Evolutionary conservation across 306 rosid species (phyloP), one percentile per base, ranked within the genome.

Genomic region (Prunus mira): DNA sequence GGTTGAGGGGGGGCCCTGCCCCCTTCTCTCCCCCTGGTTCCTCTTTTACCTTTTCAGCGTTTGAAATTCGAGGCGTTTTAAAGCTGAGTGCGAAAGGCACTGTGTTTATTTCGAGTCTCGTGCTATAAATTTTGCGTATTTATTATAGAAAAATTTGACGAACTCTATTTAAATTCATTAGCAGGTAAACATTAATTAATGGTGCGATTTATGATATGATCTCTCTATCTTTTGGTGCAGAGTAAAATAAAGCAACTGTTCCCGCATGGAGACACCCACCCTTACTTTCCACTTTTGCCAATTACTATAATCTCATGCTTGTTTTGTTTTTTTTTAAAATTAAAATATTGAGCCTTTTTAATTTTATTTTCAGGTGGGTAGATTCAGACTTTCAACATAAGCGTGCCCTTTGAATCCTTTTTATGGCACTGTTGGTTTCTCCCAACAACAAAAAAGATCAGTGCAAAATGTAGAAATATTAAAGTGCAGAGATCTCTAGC

Each of bases 361-460:
- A 34, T 34, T 38, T 38, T 7, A 38, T 38, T 38, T 55, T 34
- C 64, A 71, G 78, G 71, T 76, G 67, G 55, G 71, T 72, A 79
- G 45, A 58, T 45, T 43, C 77, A 17, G 57, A 73, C 78, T 67
- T 78, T 85, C 82, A 45, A 86, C 52, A 9, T 71, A 58, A 81
- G 93, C 87, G 82, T 84, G 89, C 87, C 69, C 69, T 32, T 65
- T 61, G 81, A 72, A 66, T 65, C 72, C 81, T 79, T 79, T 79
- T 50, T 54, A 46, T 79, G 75, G 58, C 55, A 56, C 62, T 80
- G 84, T 74, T 83, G 79, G 86, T 76, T 73, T 18, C 60, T 73
- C 20, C 68, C 68, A 46, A 60, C 68, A 60, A 73, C 69, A 17
- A 18, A 65, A 73, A 73, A 60, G 69, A 25, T 10, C n/a, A 46